Evolutionary conservation across 768 basidiomycete genomes (phyloP).

Genomic region (Lactarius hatsudake): DNA sequence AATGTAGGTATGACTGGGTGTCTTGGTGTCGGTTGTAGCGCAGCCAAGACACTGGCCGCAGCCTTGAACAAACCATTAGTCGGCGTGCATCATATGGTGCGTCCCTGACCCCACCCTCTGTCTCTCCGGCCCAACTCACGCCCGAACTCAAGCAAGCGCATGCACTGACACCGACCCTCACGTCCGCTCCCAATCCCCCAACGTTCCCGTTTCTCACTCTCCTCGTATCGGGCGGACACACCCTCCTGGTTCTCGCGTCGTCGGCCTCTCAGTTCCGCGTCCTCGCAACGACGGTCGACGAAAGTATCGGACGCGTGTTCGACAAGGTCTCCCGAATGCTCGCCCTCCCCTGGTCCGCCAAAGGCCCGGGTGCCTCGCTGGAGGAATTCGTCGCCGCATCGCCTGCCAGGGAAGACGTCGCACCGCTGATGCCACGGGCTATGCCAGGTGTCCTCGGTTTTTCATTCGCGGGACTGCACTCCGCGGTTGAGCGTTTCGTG

Average conservation of each 20-base stretch:
- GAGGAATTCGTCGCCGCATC: conserved; percentile 59
- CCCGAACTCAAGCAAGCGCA: conserved; percentile 75
- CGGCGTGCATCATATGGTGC: conserved; percentile 94
- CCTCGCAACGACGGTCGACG: conserved; percentile 72
- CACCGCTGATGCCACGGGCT: conserved; percentile 42
- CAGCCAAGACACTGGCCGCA: conserved; percentile 84
- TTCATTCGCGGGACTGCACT: conserved; percentile 79
- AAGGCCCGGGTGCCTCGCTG: conserved; percentile 77
- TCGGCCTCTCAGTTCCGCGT: conserved; percentile 59
- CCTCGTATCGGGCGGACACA: conserved; percentile 93
- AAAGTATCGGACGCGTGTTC: conserved; percentile 73
- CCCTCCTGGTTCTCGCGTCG: conserved; percentile 74
- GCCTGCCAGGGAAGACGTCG: conserved; percentile 28
- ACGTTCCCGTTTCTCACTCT: conserved; percentile 85
- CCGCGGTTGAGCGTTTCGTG: conserved; percentile 61
- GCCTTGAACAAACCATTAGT: conserved; percentile 74
- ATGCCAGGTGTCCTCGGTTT: conserved; percentile 59
- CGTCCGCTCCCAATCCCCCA: conserved; percentile 39
- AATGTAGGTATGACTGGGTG: conserved; percentile 73
- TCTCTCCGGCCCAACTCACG: conserved; percentile 12
- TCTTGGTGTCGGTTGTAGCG: conserved; percentile 72
- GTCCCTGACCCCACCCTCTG: conserved; percentile 18
- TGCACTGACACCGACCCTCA: conserved; percentile 40
- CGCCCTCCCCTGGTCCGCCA: conserved; percentile 55
- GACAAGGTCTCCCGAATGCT: conserved; percentile 81